Evolutionary conservation across 2,329 filamentous ascomycete genomes (phyloP).

Genomic region (Cyphellophora attinorum): DNA sequence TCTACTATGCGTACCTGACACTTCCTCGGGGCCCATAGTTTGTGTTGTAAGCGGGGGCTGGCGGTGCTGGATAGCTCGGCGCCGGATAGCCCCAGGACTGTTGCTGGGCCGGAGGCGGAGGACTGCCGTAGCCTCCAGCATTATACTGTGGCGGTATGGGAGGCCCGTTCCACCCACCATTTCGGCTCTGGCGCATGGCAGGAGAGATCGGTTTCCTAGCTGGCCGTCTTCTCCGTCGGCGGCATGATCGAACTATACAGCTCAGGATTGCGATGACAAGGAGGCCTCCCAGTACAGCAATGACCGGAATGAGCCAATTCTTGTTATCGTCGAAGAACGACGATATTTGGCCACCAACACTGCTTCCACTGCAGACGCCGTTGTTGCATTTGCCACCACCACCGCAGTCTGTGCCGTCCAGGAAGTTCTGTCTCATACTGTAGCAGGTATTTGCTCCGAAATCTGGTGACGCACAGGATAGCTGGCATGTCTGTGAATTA

Average conservation of each 20-base stretch:
- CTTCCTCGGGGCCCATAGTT: background rate
- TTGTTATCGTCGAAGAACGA: conserved; percentile 71
- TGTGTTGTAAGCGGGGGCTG: background rate
- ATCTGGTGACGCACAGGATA: conserved; percentile 65
- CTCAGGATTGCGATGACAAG: conserved; percentile 58
- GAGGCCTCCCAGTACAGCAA: conserved; percentile 60
- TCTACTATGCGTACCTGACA: background rate
- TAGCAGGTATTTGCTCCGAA: conserved; percentile 60
- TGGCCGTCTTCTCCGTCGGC: conserved; percentile 24
- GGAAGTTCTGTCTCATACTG: conserved; percentile 76
- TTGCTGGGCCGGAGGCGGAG: background rate
- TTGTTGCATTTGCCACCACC: conserved; percentile 71
- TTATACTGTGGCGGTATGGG: background rate
- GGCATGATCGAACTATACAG: conserved; percentile 54
- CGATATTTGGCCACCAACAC: conserved; percentile 58
- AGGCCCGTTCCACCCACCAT: background rate
- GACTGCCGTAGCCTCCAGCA: background rate
- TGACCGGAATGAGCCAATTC: conserved; percentile 72
- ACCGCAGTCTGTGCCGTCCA: conserved; percentile 80
- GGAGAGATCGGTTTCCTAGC: background rate
- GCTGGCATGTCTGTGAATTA: conserved; percentile 58
- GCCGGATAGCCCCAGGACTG: background rate
- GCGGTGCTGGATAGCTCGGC: background rate
- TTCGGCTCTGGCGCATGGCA: background rate
- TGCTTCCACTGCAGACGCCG: conserved; percentile 65